Base-by-base conservation (phyloP, 139 green algal genomes). In the Asterochloris erici region DNA sequence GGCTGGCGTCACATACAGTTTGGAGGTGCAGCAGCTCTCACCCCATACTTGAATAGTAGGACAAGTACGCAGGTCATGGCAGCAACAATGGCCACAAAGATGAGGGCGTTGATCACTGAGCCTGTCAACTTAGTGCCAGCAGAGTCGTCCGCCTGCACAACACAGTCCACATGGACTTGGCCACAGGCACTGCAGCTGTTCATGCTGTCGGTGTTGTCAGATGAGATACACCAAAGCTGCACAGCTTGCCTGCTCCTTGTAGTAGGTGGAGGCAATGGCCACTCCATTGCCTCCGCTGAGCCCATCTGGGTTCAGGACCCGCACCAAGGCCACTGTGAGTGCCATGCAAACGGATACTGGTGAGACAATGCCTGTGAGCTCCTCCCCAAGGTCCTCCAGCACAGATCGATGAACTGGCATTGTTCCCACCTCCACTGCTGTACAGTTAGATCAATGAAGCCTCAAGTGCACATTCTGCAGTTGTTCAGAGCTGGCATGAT, bases 321-420 rank as follows among this genome's bases (percentile, higher is more conserved):
- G 83, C 9, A 99, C 96, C 6, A 99, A 89, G 11, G 88, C 60
- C 0, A 99, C 93, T 4, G 93, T 97, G 0, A 98, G 54, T 0
- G 91, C 89, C 95, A 99, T 99, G 89, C 96, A 99, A 1, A 98
- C 87, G 0, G 91, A 95, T 2, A 99, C 97, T 10, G 97, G 97
- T 14, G 89, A 80, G 0, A 95, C 79, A 14, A 91, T 96, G 61
- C 90, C 91, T 9, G 91, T 97, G 23, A 99, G 90, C 74, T 97
- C 94, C 61, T 95, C 87, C 0, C 95, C 94, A 13, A 97, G 79
- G 63, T 91, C 84, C 15, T 94, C 91, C 13, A 94, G 75, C 16
- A 94, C 79, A 61, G 74, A 78, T 24, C 62, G 16, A 27, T 60
- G 66, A 71, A 23, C 66, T 71, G 21, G 19, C 66, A 71, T 71